These are phyloP conservation scores for Cladophialophora chaetospira DNA, from an alignment of 2,329 filamentous ascomycete species.

Conservation along the genomic window DNA sequence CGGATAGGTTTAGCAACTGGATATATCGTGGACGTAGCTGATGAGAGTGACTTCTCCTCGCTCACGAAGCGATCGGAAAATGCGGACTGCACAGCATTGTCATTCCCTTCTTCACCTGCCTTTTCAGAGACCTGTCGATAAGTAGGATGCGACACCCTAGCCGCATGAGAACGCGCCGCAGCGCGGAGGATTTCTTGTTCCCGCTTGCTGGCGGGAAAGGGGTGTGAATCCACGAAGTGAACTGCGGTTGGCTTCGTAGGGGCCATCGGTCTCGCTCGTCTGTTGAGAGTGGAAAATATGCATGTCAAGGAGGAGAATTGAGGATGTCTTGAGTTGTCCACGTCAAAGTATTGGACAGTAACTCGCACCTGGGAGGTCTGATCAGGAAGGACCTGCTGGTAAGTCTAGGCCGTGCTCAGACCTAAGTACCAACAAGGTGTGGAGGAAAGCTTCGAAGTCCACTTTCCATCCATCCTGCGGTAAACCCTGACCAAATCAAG, in stretches of 20 bases:
- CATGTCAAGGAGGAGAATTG: not conserved
- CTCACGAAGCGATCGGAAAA: not conserved
- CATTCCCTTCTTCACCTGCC: not conserved
- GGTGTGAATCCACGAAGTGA: conserved; percentile 7
- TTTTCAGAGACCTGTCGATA: not conserved
- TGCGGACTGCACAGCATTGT: not conserved
- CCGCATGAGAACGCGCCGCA: conserved; percentile 4
- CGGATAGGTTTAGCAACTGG: not conserved
- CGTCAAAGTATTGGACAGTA: no score
- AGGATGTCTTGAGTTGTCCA: no score
- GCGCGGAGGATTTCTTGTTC: conserved; percentile 1
- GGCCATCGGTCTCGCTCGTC: not conserved
- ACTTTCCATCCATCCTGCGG: not conserved
- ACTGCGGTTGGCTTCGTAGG: not conserved
- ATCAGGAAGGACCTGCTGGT: no score
- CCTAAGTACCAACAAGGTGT: no score
- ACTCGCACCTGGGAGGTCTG: no score
- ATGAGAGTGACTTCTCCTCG: not conserved
- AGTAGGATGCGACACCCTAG: conserved; percentile 5
- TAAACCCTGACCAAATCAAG: not conserved
- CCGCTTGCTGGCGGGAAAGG: conserved; percentile 6
- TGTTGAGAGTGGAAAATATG: not conserved
- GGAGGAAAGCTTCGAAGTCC: not conserved
- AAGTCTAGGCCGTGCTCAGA: no score
- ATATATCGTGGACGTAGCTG: not conserved